Conservation (phyloP, 768 basidiomycete genomes). For the Arthromyces matolae region DNA sequence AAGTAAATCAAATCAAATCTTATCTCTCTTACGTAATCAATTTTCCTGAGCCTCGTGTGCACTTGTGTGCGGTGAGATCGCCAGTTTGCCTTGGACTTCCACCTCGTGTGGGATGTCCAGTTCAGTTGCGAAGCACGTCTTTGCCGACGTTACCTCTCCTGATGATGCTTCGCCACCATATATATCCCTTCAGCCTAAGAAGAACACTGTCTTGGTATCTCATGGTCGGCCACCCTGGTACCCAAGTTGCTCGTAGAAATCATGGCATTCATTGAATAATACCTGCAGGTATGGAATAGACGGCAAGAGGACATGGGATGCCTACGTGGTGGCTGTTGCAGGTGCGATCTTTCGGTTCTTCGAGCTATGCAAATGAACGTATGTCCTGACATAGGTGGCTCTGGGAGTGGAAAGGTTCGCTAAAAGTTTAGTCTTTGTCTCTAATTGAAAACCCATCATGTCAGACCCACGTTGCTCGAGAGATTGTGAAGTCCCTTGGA, state of each 20-base stretch:
- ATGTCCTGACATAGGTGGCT: slow-evolving; percentile 52
- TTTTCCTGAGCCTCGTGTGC: too few relatives aligned
- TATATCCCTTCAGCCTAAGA: slow-evolving; percentile 42
- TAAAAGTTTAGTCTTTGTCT: neutral
- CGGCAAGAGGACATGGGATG: slow-evolving; percentile 63
- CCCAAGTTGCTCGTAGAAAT: neutral
- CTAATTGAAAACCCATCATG: slow-evolving; percentile 1
- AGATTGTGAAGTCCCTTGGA: slow-evolving; percentile 78
- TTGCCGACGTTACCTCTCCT: slow-evolving; percentile 10
- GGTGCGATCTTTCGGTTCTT: slow-evolving; percentile 40
- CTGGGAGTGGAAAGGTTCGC: slow-evolving; percentile 80
- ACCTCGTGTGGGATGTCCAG: slow-evolving; percentile 18
- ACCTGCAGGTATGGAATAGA: slow-evolving; percentile 70
- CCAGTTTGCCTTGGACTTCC: neutral
- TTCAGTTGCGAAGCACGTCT: slow-evolving; percentile 15
- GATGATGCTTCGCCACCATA: slow-evolving; percentile 10
- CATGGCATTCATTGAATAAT: slow-evolving; percentile 7
- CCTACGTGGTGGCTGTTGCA: slow-evolving; percentile 83
- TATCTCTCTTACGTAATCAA: too few relatives aligned
- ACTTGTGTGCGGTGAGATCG: too few relatives aligned
- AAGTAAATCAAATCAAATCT: slow-evolving; percentile 12
- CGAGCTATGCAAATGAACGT: neutral
- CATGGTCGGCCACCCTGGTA: slow-evolving; percentile 88
- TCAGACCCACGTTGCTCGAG: slow-evolving; percentile 82
- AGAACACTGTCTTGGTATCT: slow-evolving; percentile 77